Evolutionary conservation across 306 rosid genomes (phyloP).

Genomic region (Pachyrhizus erosus): DNA sequence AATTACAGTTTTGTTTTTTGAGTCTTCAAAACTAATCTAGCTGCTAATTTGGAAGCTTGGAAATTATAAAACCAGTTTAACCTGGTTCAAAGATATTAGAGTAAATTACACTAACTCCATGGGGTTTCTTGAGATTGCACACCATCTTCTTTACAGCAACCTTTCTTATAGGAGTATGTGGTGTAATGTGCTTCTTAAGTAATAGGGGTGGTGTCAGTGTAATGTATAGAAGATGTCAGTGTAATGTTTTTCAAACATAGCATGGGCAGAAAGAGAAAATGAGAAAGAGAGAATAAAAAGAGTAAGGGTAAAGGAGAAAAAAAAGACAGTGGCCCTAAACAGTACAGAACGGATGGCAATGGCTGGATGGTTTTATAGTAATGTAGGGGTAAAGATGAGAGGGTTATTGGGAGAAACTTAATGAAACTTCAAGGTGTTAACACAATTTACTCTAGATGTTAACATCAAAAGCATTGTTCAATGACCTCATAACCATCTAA

Average conservation of each 20-base stretch:
- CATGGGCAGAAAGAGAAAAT: too few species aligned
- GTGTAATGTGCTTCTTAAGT: neutral
- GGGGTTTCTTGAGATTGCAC: neutral
- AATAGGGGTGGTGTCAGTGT: neutral
- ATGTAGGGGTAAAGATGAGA: neutral
- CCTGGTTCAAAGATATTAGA: neutral
- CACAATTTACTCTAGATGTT: neutral
- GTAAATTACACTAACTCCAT: neutral
- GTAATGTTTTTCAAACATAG: neutral
- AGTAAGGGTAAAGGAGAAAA: too few species aligned
- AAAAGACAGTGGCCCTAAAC: too few species aligned
- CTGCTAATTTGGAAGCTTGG: constrained; percentile 12
- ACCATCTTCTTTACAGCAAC: neutral
- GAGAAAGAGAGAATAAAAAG: too few species aligned
- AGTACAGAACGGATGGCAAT: too few species aligned
- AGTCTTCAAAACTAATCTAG: constrained; percentile 21
- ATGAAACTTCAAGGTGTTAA: neutral
- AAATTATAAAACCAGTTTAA: constrained; percentile 20
- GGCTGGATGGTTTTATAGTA: too few species aligned
- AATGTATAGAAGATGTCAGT: neutral
- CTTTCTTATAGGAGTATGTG: neutral
- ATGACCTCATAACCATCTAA: constrained; percentile 19
- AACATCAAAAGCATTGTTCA: constrained; percentile 14
- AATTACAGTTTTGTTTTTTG: neutral
- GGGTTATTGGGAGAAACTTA: neutral